Base-by-base conservation (phyloP, 495 filamentous ascomycete species). In the Annulohypoxylon bovei region DNA sequence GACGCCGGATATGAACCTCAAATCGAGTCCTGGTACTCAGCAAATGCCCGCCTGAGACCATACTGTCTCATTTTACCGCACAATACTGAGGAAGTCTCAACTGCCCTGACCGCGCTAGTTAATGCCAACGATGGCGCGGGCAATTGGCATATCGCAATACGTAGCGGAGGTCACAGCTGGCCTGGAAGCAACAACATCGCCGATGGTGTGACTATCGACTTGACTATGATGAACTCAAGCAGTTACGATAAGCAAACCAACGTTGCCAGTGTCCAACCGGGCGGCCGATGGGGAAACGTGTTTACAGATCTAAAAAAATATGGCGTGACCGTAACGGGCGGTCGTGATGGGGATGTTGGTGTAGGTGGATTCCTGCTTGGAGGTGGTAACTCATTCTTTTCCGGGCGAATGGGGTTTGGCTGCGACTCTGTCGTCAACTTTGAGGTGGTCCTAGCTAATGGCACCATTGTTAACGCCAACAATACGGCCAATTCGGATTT, bases 381-480 rank as follows among this genome's bases (percentile, higher is more conserved):
- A 8, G 83, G 84, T 52, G 77, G 76, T 8, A 79, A 73, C 47
- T 80, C 82, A 6, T 86, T 81, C 72, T 78, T 81, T 62, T 75
- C 79, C 6, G 75, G 78, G 0, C 63, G 75, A 6, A 71, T 79
- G 61, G 85, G 85, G 0, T 82, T 81, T 53, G 84, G 76, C 33
- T 85, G 80, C 44, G 83, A 86, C 52, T 81, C 80, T 18, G 78
- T 87, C 39, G 72, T 78, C 18, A 84, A 81, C 44, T 85, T 71
- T 64, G 80, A 87, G 65, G 80, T 87, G n/a, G 85, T 89, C 5
- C 77, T 89, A 4, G 84, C 81, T 0, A 78, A 79, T 47, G 86
- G 87, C 2, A 58, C 63, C 1, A 78, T 86, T 28, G 71, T 84
- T 46, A 82, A 86, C 42, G 86, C 82, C 50, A 87, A 85, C 65